Evolutionary conservation across 495 filamentous ascomycete genomes (phyloP).

Genomic region (Jackrogersella minutella): DNA sequence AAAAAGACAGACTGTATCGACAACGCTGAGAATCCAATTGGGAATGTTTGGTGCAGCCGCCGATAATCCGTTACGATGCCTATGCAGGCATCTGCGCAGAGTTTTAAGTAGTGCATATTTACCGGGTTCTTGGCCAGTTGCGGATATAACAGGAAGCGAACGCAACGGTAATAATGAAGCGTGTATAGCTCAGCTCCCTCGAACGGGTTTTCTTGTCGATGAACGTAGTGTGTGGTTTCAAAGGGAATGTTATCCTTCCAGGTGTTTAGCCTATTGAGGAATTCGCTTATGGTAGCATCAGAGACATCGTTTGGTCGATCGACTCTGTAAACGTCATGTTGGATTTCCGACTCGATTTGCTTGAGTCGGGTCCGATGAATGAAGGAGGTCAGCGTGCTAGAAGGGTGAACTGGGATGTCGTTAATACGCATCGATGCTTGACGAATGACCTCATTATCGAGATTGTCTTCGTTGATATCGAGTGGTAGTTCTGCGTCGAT

Average conservation of each 20-base stretch:
- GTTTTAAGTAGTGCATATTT: constrained; percentile 60
- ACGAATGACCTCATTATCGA: constrained; percentile 52
- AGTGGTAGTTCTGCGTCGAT: constrained; percentile 61
- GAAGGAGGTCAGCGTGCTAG: constrained; percentile 57
- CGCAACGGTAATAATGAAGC: constrained; percentile 61
- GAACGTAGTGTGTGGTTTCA: constrained; percentile 44
- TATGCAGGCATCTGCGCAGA: constrained; percentile 59
- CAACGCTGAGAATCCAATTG: constrained; percentile 62
- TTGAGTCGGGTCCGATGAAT: constrained; percentile 61
- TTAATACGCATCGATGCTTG: constrained; percentile 36
- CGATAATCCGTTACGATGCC: constrained; percentile 63
- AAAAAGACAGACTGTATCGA: constrained; percentile 66
- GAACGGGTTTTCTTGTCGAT: constrained; percentile 57
- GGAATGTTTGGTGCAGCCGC: constrained; percentile 58
- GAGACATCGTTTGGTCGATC: constrained; percentile 50
- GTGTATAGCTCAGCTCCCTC: constrained; percentile 61
- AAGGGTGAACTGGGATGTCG: constrained; percentile 46
- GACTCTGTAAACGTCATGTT: constrained; percentile 64
- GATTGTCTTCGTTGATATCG: constrained; percentile 56
- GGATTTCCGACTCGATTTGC: constrained; percentile 63
- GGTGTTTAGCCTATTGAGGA: constrained; percentile 39
- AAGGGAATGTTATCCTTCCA: constrained; percentile 48
- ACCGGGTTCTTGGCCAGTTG: constrained; percentile 59
- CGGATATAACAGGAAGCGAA: constrained; percentile 62
- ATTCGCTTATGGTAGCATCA: constrained; percentile 36